A percentile compares a stretch with the other conserved stretches of the same genome.
phyloP scores from a whole-genome alignment of 208 protist species.

The Trypanosoma vivax region DNA sequence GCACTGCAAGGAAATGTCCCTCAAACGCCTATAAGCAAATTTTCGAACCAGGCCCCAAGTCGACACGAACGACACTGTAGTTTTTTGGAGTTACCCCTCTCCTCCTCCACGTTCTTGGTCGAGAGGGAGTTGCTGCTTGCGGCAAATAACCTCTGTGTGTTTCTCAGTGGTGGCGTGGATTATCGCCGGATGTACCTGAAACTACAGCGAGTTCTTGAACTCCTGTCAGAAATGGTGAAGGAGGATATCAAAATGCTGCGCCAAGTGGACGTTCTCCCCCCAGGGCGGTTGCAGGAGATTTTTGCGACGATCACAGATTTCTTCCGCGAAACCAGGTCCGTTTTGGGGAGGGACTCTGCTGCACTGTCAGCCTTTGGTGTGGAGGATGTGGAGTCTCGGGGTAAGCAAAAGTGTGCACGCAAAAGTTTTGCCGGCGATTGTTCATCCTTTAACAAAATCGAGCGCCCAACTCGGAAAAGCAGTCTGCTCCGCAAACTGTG shows the following conservation, averaged over 20 bases:
- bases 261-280: slow-evolving; percentile 23
- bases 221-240: slow-evolving; percentile 37
- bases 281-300: slow-evolving; percentile 9
- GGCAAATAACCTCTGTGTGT: slow-evolving; percentile 56
- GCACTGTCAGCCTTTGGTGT: too few relatives aligned
- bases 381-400: too few relatives aligned
- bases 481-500: too few relatives aligned
- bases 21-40: too few relatives aligned
- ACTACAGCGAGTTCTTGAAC: slow-evolving; percentile 38
- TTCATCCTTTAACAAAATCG: too few relatives aligned
- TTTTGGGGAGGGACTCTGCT: slow-evolving; percentile 27
- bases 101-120: slow-evolving; percentile 45
- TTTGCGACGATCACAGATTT: slow-evolving; percentile 1
- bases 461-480: too few relatives aligned
- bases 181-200: slow-evolving; percentile 61
- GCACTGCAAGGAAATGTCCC: not conserved
- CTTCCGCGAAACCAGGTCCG: slow-evolving; percentile 3
- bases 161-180: slow-evolving; percentile 77
- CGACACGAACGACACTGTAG: too few relatives aligned
- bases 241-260: slow-evolving; percentile 39
- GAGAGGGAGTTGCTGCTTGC: slow-evolving; percentile 64
- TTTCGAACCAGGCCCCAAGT: too few relatives aligned
- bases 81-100: too few relatives aligned
- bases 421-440: too few relatives aligned
- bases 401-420: too few relatives aligned